Percentiles rank a stretch among this genome's conserved stretches.
Conservation (phyloP, 2,329 filamentous ascomycete species). For the Dactylellina cionopaga region DNA sequence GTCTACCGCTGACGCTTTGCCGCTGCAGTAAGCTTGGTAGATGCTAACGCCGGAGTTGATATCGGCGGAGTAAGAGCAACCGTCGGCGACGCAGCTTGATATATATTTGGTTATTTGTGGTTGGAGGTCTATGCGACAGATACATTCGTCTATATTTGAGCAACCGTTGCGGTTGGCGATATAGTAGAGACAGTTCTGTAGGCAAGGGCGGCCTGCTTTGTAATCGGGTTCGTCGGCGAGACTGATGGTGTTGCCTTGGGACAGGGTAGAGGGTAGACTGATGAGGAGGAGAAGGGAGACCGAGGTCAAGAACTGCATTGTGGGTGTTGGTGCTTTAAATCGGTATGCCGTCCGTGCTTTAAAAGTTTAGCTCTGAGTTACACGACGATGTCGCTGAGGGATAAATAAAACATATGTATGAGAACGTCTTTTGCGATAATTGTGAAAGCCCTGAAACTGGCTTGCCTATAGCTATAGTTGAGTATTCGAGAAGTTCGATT, state of each 20-base stretch:
- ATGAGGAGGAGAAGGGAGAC: not conserved
- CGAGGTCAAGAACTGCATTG: not conserved
- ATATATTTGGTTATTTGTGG: conserved; percentile 27
- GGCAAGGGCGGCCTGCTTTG: conserved; percentile 24
- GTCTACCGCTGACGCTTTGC: not conserved
- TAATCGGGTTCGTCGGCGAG: conserved; percentile 11
- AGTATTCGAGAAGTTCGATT: no score
- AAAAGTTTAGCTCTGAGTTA: not conserved
- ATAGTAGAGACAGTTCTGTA: conserved; percentile 26
- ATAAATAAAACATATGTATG: not conserved
- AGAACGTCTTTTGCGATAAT: no score
- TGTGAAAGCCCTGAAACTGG: no score
- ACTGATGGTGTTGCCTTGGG: not conserved
- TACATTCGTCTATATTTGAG: conserved; percentile 15
- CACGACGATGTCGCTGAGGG: not conserved
- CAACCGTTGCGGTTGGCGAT: conserved; percentile 20
- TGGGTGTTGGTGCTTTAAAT: not conserved
- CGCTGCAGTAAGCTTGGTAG: conserved; percentile 38
- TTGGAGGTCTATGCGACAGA: conserved; percentile 38
- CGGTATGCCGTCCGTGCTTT: not conserved
- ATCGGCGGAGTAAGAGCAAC: conserved; percentile 19
- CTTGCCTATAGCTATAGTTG: no score
- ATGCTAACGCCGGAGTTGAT: conserved; percentile 32
- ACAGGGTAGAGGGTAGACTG: not conserved
- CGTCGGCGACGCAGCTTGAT: conserved; percentile 23